A percentile compares a stretch with the other conserved stretches of the same genome.
These are phyloP conservation scores for Theobroma cacao DNA, from an alignment of 345 rosid species.

Conservation along the genomic window DNA sequence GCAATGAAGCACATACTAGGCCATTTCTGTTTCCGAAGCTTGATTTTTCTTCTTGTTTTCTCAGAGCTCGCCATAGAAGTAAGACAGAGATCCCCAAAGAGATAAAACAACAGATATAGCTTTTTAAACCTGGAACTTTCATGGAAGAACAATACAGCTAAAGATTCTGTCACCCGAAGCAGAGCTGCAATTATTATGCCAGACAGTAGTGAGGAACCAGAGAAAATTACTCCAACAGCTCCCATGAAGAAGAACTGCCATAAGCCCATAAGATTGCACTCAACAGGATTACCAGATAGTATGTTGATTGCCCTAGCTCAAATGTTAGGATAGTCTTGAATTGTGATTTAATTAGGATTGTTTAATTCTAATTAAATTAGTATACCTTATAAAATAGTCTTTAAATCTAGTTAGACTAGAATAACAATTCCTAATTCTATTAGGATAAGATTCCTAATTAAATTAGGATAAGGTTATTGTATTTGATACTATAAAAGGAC, in stretches of 20 bases:
- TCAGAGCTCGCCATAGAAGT: slow-evolving; percentile 30
- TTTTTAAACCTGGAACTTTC: slow-evolving; percentile 22
- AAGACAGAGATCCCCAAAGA: slow-evolving; percentile 33
- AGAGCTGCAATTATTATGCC: slow-evolving; percentile 31
- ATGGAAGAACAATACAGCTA: slow-evolving; percentile 28
- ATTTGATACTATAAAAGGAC: too few relatives aligned
- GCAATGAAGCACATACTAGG: not conserved
- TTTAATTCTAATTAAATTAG: too few relatives aligned
- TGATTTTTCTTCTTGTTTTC: slow-evolving; percentile 13
- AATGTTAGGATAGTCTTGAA: too few relatives aligned
- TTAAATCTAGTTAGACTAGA: too few relatives aligned
- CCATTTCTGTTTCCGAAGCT: not conserved
- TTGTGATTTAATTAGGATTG: too few relatives aligned
- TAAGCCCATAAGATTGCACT: slow-evolving; percentile 24
- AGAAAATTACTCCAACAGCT: slow-evolving; percentile 30
- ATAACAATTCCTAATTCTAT: too few relatives aligned
- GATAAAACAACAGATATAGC: slow-evolving; percentile 24
- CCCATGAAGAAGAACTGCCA: slow-evolving; percentile 45
- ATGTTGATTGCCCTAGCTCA: slow-evolving; percentile 20
- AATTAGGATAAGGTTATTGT: too few relatives aligned
- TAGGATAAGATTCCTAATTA: too few relatives aligned
- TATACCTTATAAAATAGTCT: too few relatives aligned
- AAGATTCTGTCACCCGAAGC: slow-evolving; percentile 30
- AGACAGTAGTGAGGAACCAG: slow-evolving; percentile 28
- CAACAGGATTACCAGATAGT: slow-evolving; percentile 17